Base-by-base conservation (phyloP, 2,329 filamentous ascomycete genomes). In the Scedosporium minutisporum region DNA sequence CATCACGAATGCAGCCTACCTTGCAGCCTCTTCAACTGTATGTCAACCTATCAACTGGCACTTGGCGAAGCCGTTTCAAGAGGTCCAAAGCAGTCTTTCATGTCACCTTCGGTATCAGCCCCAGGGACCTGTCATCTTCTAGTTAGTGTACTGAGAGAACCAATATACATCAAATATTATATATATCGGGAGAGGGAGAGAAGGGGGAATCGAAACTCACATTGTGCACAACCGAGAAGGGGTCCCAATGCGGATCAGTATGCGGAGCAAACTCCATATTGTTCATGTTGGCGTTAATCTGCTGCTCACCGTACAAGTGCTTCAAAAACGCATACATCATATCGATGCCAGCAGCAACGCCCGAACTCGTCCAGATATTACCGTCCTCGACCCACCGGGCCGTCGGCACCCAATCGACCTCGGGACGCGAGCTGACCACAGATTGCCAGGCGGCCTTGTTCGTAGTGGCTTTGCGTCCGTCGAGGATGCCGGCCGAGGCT, bases 301-400 rank as follows among this genome's bases (percentile, higher is more conserved):
- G 38, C 4, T 46, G 5, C 12, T 46, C 58, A 1, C 58, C 58
- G 16, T 60, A 60, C 4, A 27, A 48, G 44, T 60, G 58, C 41
- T 60, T 60, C 16, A 65, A 58, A 41, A 68, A 76, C 0, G 69
- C 73, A 63, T 71, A 75, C 10, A 69, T 71, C 72, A 74, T 74
- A 62, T 76, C 74, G 2, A 76, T 75, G 4, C 74, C 74, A 0
- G 73, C 72, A 60, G 79, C 80, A 5, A 88, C 79, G 0, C 86
- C 85, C 0, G 82, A 84, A 1, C 80, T 80, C 0, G 81, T 85
- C 84, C 85, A 88, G 1, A 87, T 74, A 62, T 86, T 84, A 1
- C 80, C 84, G 68, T 86, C 83, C 0, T 73, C 74, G 0, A 86
- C 81, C 85, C 85, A 88, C 57, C 86, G 75, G 7, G 85, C 85